Evolutionary conservation across 257 asterid species (phyloP).

Genomic region (Thymus mandschuricus): DNA sequence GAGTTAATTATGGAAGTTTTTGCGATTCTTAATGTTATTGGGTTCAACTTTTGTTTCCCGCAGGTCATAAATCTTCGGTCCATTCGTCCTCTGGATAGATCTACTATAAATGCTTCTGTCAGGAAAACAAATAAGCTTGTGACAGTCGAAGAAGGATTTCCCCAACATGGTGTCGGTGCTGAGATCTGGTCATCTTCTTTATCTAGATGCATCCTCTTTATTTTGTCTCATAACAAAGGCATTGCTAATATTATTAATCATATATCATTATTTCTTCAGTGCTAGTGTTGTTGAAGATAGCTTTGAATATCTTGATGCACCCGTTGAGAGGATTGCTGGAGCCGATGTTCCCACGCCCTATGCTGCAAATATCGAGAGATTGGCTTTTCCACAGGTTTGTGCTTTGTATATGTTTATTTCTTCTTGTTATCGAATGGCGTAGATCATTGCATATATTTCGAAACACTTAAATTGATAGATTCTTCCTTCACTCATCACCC

Average conservation of each 20-base stretch:
- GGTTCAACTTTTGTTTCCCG: not conserved
- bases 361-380: constrained; percentile 88
- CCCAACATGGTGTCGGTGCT: constrained; percentile 92
- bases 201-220: constrained; percentile 7
- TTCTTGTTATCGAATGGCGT: constrained; percentile 10
- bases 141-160: constrained; percentile 87
- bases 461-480: not conserved
- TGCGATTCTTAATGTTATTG: not conserved
- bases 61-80: constrained; percentile 85
- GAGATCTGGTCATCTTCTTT: constrained; percentile 68
- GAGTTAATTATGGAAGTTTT: constrained; percentile 7
- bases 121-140: constrained; percentile 83
- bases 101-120: constrained; percentile 73
- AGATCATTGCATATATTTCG: not conserved
- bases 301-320: constrained; percentile 83
- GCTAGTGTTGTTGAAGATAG: constrained; percentile 78
- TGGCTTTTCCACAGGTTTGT: constrained; percentile 88
- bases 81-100: constrained; percentile 82
- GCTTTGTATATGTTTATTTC: not conserved
- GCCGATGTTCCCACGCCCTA: constrained; percentile 94
- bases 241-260: not conserved
- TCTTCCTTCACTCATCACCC: not conserved
- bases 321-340: constrained; percentile 86
- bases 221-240: not conserved
- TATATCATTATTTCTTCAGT: constrained; percentile 45